Conservation (phyloP, 176 grass and related monocot species). For the Carex pumila region DNA sequence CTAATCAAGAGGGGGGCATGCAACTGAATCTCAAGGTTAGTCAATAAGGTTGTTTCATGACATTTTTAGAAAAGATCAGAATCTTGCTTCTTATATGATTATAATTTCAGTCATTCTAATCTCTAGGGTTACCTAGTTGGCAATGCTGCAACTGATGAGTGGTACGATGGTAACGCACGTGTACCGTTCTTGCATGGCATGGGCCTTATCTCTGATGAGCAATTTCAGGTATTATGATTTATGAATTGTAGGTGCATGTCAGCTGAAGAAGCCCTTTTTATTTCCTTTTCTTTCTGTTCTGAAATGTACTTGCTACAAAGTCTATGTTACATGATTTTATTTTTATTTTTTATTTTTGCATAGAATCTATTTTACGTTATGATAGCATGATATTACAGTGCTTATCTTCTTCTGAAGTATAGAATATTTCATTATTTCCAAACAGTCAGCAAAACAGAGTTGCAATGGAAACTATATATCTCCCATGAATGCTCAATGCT, state of each 20-base stretch:
- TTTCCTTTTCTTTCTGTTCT: background rate
- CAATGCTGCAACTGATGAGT: conserved; percentile 42
- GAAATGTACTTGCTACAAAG: background rate
- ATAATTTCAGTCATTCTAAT: background rate
- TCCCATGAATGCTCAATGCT: conserved; percentile 19
- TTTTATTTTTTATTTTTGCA: too few relatives aligned
- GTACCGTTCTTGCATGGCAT: conserved; percentile 53
- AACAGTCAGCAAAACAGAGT: conserved; percentile 21
- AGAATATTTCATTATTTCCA: background rate
- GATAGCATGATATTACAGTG: background rate
- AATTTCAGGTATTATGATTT: conserved; percentile 36
- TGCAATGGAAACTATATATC: conserved; percentile 29
- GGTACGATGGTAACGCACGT: conserved; percentile 26
- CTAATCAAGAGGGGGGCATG: conserved; percentile 12
- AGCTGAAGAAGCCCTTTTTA: background rate
- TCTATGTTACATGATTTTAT: background rate
- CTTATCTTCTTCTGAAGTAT: background rate
- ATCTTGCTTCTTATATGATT: background rate
- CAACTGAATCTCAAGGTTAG: conserved; percentile 48
- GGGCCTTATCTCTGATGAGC: conserved; percentile 57
- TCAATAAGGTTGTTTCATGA: background rate
- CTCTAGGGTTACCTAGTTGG: conserved; percentile 58
- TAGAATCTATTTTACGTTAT: background rate
- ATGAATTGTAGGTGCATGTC: background rate
- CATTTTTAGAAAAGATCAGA: background rate